A percentile compares a stretch with the other conserved stretches of the same genome.
Evolutionary conservation across 2,329 filamentous ascomycete genomes (phyloP).

Genomic region (Xylaria sp.): DNA sequence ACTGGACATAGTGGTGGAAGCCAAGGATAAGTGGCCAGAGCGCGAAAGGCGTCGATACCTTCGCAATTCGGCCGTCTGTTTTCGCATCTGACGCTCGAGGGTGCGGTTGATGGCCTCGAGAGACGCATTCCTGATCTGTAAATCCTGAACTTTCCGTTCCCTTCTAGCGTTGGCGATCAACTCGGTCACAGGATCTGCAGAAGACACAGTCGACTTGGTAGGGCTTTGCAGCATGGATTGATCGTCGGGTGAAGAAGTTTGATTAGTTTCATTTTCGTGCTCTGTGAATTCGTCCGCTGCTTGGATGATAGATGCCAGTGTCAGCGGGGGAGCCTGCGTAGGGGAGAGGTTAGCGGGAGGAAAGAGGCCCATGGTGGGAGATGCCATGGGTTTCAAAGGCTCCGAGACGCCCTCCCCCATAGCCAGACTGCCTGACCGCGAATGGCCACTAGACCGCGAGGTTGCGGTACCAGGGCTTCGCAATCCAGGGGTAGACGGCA

Average conservation of each 20-base stretch:
- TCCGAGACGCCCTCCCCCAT: slow-evolving; percentile 41
- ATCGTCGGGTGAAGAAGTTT: slow-evolving; percentile 43
- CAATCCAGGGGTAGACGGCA: slow-evolving; percentile 51
- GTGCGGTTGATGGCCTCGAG: slow-evolving; percentile 95
- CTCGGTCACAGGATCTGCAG: slow-evolving; percentile 75
- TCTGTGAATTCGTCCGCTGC: slow-evolving; percentile 63
- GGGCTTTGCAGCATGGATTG: slow-evolving; percentile 64
- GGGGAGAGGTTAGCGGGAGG: slow-evolving; percentile 50
- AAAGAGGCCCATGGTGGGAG: slow-evolving; percentile 46
- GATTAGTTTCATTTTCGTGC: slow-evolving; percentile 49
- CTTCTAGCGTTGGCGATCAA: slow-evolving; percentile 87
- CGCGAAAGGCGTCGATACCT: slow-evolving; percentile 87
- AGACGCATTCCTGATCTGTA: slow-evolving; percentile 96
- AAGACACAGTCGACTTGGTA: slow-evolving; percentile 64
- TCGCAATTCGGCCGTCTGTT: slow-evolving; percentile 88
- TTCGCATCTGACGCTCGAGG: slow-evolving; percentile 88
- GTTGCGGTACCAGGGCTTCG: slow-evolving; percentile 59
- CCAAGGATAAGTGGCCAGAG: slow-evolving; percentile 76
- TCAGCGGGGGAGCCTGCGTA: slow-evolving; percentile 55
- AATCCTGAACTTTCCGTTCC: slow-evolving; percentile 93
- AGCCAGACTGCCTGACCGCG: slow-evolving; percentile 55
- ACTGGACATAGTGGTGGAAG: slow-evolving; percentile 58
- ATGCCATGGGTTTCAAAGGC: slow-evolving; percentile 46
- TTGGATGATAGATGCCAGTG: slow-evolving; percentile 67
- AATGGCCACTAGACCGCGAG: slow-evolving; percentile 54